phyloP scores from a whole-genome alignment of 192 early-diverging fungal genomes.

The Backusella mclennaniae region DNA sequence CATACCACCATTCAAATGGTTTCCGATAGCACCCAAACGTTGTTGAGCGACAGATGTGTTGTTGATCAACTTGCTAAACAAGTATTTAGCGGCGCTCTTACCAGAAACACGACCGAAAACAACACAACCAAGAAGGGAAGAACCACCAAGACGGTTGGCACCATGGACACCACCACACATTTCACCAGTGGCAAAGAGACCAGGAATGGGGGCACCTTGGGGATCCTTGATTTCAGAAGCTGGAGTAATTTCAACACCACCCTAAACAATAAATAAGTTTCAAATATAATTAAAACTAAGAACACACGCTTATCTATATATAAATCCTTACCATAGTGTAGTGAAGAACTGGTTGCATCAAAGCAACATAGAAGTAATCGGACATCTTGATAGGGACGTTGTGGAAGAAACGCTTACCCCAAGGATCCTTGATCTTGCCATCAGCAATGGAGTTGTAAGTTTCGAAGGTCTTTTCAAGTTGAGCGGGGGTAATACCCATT shows the following conservation, averaged over 20 bases:
- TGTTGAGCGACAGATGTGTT: slow-evolving; percentile 49
- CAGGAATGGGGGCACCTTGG: slow-evolving; percentile 62
- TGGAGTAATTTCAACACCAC: slow-evolving; percentile 83
- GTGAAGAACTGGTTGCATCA: slow-evolving; percentile 80
- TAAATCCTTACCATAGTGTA: slow-evolving; percentile 70
- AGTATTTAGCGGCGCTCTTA: slow-evolving; percentile 58
- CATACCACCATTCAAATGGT: slow-evolving; percentile 63
- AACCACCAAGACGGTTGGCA: slow-evolving; percentile 94
- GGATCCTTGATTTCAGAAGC: slow-evolving; percentile 58
- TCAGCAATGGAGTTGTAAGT: slow-evolving; percentile 59
- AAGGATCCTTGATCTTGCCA: slow-evolving; percentile 57
- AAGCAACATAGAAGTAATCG: slow-evolving; percentile 63
- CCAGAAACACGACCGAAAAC: slow-evolving; percentile 96
- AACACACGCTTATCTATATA: not conserved
- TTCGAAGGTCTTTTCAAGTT: slow-evolving; percentile 54
- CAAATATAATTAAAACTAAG: slow-evolving; percentile 30
- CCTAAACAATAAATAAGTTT: slow-evolving; percentile 41
- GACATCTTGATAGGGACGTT: slow-evolving; percentile 51
- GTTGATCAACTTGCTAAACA: slow-evolving; percentile 44
- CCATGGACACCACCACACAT: slow-evolving; percentile 96
- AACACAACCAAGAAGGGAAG: slow-evolving; percentile 91
- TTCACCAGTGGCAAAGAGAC: slow-evolving; percentile 90
- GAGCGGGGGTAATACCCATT: slow-evolving; percentile 53
- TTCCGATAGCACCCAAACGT: slow-evolving; percentile 66
- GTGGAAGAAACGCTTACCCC: slow-evolving; percentile 71